phyloP scores from a whole-genome alignment of 2,329 filamentous ascomycete genomes.

The Parastagonospora avenae region DNA sequence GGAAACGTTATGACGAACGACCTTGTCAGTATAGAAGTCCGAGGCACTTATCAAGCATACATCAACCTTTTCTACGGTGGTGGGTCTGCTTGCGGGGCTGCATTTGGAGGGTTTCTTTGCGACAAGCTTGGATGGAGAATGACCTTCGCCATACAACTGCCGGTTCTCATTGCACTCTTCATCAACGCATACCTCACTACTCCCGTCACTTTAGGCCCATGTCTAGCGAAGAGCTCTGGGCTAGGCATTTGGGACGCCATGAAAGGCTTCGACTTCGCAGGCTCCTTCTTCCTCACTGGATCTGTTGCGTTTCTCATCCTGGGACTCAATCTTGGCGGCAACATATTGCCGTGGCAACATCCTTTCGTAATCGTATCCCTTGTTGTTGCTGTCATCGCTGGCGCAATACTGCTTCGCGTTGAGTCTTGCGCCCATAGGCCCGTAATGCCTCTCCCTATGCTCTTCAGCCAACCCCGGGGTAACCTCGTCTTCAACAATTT shows the following conservation, averaged over 20 bases:
- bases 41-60: conserved; percentile 75
- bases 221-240: conserved; percentile 49
- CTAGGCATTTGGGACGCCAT: conserved; percentile 51
- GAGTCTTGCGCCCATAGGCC: conserved; percentile 46
- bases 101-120: conserved; percentile 71
- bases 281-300: conserved; percentile 54
- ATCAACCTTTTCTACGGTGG: conserved; percentile 67
- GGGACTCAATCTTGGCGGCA: conserved; percentile 59
- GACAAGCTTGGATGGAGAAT: conserved; percentile 75
- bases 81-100: conserved; percentile 62
- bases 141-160: conserved; percentile 64
- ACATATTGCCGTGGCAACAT: conserved; percentile 57
- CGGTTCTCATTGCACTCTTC: conserved; percentile 53
- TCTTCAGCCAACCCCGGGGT: conserved; percentile 54
- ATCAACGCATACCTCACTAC: conserved; percentile 51
- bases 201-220: conserved; percentile 53
- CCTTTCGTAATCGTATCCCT: conserved; percentile 57
- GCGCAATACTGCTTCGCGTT: conserved; percentile 50
- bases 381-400: conserved; percentile 46
- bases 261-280: conserved; percentile 56
- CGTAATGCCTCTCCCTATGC: conserved; percentile 57
- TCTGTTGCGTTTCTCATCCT: conserved; percentile 57
- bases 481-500: conserved; percentile 60
- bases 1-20: conserved; percentile 74
- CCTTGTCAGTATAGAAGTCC: conserved; percentile 72